Evolutionary conservation across 345 rosid species (phyloP), one percentile per base, ranked within the genome.

Genomic region (Reutealis trisperma): DNA sequence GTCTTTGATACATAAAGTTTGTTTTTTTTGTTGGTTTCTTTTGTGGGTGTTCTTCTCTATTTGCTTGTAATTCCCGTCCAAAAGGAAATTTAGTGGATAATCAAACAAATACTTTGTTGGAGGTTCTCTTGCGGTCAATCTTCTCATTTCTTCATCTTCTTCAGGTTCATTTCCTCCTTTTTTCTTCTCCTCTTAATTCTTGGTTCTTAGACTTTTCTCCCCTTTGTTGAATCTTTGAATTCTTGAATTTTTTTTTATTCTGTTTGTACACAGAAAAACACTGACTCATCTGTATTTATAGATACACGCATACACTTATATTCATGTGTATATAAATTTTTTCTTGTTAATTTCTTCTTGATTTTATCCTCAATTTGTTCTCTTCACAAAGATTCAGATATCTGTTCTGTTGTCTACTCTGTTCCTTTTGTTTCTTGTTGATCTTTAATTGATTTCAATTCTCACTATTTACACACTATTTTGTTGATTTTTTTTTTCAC

Each of bases 141-240:
- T 68, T 71, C 25, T 24, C 64, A 15, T 58, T 34, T 32, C 41
- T 37, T 37, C 6, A 0, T 52, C 30, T 32, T 67, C 67, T 44
- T 62, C 82, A 74, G 72, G 78, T 77, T 82, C 72, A 27, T 42
- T 78, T 77, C 75, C 78, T 72, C 13, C 75, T 44, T 54, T 2
- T 78, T 81, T 78, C 70, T 75, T 42, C 6, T 11, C n/a, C 59
- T 61, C 8, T 24, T 19, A 30, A 42, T 65, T 55, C 42, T 67
- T 71, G 12, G 1, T 27, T 27, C 30, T 27, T 27, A 1, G 1
- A 27, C 30, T 27, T 27, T 27, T 27, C n/a, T 27, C 30, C 30
- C 30, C 34, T 3, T 8, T 60, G 49, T 18, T 61, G 52, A 60
- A 62, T 62, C 45, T 44, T 73, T 62, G 67, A 5, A 19, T 32